phyloP scores from a whole-genome alignment of 164 flowering plant genomes.

The Chimonanthus praecox region DNA sequence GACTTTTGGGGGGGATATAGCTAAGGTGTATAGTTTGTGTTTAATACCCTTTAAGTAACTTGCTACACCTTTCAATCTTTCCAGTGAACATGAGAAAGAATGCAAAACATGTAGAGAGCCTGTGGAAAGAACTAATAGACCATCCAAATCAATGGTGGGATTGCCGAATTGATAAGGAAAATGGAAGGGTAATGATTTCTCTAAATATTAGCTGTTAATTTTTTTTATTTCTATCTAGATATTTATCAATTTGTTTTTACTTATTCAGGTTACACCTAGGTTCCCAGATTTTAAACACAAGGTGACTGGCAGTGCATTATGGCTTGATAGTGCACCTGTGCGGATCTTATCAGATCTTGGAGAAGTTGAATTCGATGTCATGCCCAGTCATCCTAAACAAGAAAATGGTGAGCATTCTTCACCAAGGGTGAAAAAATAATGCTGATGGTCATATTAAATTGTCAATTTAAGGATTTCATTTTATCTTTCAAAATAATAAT shows the following conservation, averaged over 20 bases:
- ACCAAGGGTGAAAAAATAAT: neutral
- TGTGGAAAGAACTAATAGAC: slow-evolving; percentile 2
- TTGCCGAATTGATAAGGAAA: slow-evolving; percentile 1
- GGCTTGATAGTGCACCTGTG: slow-evolving; percentile 18
- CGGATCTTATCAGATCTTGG: slow-evolving; percentile 3
- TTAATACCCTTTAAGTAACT: neutral
- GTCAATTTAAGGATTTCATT: neutral
- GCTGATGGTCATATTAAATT: neutral
- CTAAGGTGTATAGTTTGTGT: too few relatives aligned
- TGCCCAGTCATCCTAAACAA: neutral
- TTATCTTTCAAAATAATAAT: too few relatives aligned
- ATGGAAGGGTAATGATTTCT: slow-evolving; percentile 5
- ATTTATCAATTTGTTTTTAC: neutral
- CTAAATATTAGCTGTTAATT: neutral
- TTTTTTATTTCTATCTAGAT: neutral
- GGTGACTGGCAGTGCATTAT: slow-evolving; percentile 9
- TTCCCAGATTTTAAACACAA: slow-evolving; percentile 23
- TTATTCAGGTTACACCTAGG: slow-evolving; percentile 7
- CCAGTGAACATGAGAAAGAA: neutral
- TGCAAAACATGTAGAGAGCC: neutral
- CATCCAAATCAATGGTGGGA: slow-evolving; percentile 5
- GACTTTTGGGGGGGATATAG: neutral
- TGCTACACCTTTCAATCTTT: neutral
- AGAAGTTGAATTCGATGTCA: slow-evolving; percentile 7
- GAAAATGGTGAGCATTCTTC: neutral